phyloP scores from a whole-genome alignment of 2,329 filamentous ascomycete genomes.

The Colletotrichum viniferum region DNA sequence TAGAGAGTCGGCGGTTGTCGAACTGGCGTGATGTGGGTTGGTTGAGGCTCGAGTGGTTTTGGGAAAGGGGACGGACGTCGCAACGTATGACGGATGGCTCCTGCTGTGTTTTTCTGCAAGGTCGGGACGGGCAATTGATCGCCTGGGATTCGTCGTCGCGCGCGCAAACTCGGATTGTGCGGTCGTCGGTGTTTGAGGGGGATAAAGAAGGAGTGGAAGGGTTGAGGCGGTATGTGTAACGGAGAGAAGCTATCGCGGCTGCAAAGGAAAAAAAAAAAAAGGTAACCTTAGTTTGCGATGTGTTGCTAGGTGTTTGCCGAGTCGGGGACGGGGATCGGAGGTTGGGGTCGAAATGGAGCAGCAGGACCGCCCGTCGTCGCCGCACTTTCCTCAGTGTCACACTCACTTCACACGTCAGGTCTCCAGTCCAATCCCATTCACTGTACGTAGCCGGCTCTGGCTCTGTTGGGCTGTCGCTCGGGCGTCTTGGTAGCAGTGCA shows the following conservation, averaged over 20 bases:
- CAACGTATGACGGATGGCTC: background rate
- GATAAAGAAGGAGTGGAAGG: background rate
- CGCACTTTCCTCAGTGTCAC: background rate
- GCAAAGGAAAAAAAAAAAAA: background rate
- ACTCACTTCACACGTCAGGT: background rate
- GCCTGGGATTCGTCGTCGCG: background rate
- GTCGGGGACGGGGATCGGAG: slow-evolving; percentile 13
- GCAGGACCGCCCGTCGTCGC: background rate
- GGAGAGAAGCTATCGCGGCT: slow-evolving; percentile 1
- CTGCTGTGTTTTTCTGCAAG: background rate
- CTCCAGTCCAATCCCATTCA: background rate
- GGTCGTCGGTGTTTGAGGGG: background rate
- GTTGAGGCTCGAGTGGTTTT: background rate
- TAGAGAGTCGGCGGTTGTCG: background rate
- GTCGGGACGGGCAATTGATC: background rate
- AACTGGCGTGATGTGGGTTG: background rate
- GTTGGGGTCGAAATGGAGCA: slow-evolving; percentile 19
- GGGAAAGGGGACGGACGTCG: slow-evolving; percentile 2
- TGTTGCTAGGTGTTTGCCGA: slow-evolving; percentile 4
- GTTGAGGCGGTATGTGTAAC: background rate
- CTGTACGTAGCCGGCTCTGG: background rate
- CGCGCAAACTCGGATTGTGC: background rate
- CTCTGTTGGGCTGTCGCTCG: background rate
- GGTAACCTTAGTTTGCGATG: slow-evolving; percentile 6
- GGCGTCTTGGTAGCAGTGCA: background rate